phyloP scores from a whole-genome alignment of 805 yeast species.

The Candida railenensis region DNA sequence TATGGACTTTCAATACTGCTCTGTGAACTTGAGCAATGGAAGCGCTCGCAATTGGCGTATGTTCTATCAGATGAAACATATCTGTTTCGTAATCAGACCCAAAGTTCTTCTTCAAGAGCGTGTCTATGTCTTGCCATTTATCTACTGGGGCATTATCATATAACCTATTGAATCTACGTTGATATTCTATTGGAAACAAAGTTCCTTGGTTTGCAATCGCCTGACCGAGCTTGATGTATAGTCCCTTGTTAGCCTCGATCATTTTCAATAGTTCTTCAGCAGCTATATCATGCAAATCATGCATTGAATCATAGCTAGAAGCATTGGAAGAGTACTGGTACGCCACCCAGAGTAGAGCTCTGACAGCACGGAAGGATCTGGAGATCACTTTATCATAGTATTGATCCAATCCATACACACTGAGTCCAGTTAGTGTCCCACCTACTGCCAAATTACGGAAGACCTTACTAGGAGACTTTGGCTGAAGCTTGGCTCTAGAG shows the following conservation, averaged over 20 bases:
- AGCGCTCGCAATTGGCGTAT: conserved; percentile 69
- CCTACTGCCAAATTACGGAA: not conserved
- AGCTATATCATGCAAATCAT: conserved; percentile 56
- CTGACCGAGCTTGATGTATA: conserved; percentile 78
- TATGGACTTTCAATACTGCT: conserved; percentile 36
- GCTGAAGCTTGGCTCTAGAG: not conserved
- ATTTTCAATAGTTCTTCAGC: conserved; percentile 39
- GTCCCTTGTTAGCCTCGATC: conserved; percentile 35
- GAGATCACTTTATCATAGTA: conserved; percentile 8
- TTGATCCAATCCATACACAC: conserved; percentile 1
- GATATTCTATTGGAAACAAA: conserved; percentile 65
- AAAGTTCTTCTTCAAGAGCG: conserved; percentile 34
- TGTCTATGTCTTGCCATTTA: conserved; percentile 46
- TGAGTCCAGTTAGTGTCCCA: not conserved
- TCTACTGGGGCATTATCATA: conserved; percentile 72
- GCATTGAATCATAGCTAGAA: conserved; percentile 34
- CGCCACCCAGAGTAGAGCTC: conserved; percentile 50
- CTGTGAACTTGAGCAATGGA: conserved; percentile 71
- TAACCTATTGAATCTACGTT: conserved; percentile 51
- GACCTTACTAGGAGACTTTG: not conserved
- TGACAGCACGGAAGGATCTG: conserved; percentile 54
- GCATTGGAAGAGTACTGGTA: conserved; percentile 53
- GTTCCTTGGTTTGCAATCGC: conserved; percentile 74
- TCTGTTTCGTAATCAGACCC: conserved; percentile 41
- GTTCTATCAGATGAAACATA: conserved; percentile 46